Conservation (phyloP, 768 basidiomycete genomes). For the Leucosporidium creatinivorum region DNA sequence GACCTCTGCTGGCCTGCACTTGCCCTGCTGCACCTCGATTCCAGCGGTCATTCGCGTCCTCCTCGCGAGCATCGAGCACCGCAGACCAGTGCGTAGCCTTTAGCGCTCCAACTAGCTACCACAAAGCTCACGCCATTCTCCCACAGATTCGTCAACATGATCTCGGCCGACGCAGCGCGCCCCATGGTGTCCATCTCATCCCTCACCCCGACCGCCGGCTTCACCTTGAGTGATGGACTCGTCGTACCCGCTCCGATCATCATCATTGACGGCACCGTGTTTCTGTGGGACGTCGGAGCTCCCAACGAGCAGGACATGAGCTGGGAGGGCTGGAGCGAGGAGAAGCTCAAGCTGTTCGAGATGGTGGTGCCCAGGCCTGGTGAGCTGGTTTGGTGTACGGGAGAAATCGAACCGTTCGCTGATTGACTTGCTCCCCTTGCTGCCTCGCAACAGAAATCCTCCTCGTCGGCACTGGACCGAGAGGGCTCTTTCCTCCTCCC, state of each 20-base stretch:
- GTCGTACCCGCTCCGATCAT: constrained; percentile 68
- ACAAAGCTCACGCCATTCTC: neutral
- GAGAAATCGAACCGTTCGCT: too few relatives aligned
- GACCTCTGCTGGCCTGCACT: neutral
- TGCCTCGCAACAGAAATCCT: constrained; percentile 63
- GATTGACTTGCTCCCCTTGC: neutral
- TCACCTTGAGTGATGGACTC: constrained; percentile 51
- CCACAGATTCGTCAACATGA: constrained; percentile 35
- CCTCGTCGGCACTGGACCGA: constrained; percentile 75
- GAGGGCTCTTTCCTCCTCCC: constrained; percentile 62
- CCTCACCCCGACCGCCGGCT: constrained; percentile 27
- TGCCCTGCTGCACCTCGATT: neutral
- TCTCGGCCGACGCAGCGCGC: constrained; percentile 25
- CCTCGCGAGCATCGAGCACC: neutral
- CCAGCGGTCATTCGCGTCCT: neutral
- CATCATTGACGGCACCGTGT: constrained; percentile 75
- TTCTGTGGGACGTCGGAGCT: constrained; percentile 79
- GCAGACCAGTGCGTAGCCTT: constrained; percentile 5
- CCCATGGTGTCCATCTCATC: constrained; percentile 29
- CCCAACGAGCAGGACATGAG: constrained; percentile 34
- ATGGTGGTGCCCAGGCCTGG: constrained; percentile 78
- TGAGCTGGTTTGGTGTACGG: too few relatives aligned
- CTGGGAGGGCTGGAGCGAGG: constrained; percentile 65
- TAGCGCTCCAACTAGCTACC: too few relatives aligned
- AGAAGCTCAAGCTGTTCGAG: constrained; percentile 73